These are phyloP conservation scores for Bruguiera sexangula DNA, from an alignment of 345 rosid genomes.

Conservation along the genomic window DNA sequence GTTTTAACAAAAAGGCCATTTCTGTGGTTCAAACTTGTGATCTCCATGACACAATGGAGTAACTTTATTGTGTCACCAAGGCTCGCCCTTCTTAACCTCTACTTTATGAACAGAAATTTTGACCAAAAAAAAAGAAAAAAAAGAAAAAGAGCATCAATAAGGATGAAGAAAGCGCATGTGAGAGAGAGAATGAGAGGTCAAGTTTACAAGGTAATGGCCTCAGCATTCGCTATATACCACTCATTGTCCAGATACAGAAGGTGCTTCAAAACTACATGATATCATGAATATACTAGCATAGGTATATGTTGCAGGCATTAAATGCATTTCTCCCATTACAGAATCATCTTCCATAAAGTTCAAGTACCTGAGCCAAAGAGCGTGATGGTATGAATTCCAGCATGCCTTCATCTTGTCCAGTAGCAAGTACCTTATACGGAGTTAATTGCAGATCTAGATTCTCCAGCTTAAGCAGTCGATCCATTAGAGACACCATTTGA, in stretches of 20 bases:
- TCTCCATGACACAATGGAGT: too few species aligned
- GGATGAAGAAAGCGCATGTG: too few species aligned
- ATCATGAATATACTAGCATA: background rate
- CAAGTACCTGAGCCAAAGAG: slow-evolving; percentile 79
- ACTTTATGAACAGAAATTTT: too few species aligned
- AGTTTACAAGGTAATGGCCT: slow-evolving; percentile 7
- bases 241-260: background rate
- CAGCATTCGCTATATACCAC: background rate
- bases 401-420: slow-evolving; percentile 99
- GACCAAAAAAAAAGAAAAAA: too few species aligned
- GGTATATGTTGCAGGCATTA: background rate
- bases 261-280: background rate
- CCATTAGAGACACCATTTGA: slow-evolving; percentile 99
- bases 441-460: slow-evolving; percentile 90
- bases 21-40: too few species aligned
- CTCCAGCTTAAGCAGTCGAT: slow-evolving; percentile 90
- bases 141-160: too few species aligned
- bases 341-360: slow-evolving; percentile 6
- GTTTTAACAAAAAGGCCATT: too few species aligned
- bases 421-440: slow-evolving; percentile 92
- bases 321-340: slow-evolving; percentile 6
- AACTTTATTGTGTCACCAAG: too few species aligned
- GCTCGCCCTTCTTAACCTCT: too few species aligned
- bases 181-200: background rate
- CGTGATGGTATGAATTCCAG: slow-evolving; percentile 93